Evolutionary conservation across 176 grass and related monocot genomes (phyloP), one percentile per base, ranked within the genome.

Genomic region (Hordeum marinum): DNA sequence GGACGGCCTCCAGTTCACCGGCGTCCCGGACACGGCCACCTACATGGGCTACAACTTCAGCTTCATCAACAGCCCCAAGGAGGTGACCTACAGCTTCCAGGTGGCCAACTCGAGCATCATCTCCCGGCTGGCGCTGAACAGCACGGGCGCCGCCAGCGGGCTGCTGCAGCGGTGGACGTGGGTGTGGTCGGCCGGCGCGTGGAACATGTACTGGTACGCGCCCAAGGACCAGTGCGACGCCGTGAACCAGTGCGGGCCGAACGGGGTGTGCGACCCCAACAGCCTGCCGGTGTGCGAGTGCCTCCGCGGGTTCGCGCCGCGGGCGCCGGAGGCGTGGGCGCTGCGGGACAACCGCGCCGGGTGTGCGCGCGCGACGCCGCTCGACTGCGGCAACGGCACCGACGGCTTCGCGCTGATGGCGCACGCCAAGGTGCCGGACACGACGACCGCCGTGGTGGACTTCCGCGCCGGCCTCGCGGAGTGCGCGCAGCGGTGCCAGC

Each of bases 161-260:
- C 43, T 87, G 29, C 12, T 85, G 18, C 89, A 92, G 87, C 87
- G 87, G 81, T 91, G 85, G 87, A 70, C 80, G 25, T 92, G 84
- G 89, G 36, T 87, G 63, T 67, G 72, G 0, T 0, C 58, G 4
- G 65, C 60, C 1, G 25, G 35, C 20, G 32, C n/a, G 18, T 94
- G 92, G 92, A 80, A 26, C 9, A 68, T 83, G 6, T 91, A 89
- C 87, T 94, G 92, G 92, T 85, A 83, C 72, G 89, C 87, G 68
- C 92, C 92, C 15, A 84, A 87, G 72, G 89, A 90, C 82, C 85
- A 87, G 74, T 95, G 93, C 75, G 90, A 95, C 85, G 27, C 67
- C 7, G 40, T 92, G 24, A 80, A 64, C 0, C 29, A 39, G 8
- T 95, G 93, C 76, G 88, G 90, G 1, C 12, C 57, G 6, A 88